Evolutionary conservation across 148 eudicot species (phyloP).

Genomic region (Rhododendron williamsianum): DNA sequence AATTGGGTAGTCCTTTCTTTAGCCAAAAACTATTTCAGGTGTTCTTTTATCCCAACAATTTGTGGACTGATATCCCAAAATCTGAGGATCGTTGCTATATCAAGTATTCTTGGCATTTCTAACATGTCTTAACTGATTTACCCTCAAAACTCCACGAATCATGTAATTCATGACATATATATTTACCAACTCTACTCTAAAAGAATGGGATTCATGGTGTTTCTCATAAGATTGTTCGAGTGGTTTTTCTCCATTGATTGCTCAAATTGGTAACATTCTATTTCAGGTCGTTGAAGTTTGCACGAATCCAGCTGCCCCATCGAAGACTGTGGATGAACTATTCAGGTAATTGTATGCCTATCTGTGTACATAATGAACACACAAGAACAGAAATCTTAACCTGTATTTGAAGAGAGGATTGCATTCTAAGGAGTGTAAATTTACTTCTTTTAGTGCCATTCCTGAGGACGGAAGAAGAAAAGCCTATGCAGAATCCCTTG

Average conservation of each 20-base stretch:
- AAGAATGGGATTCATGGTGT: neutral
- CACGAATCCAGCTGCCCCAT: constrained; percentile 67
- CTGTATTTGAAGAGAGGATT: neutral
- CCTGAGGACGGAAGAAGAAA: constrained; percentile 95
- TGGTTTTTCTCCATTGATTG: neutral
- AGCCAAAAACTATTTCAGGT: neutral
- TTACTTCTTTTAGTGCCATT: constrained; percentile 41
- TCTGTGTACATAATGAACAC: neutral
- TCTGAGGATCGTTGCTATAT: neutral
- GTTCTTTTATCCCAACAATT: neutral
- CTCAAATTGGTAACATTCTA: too few relatives aligned
- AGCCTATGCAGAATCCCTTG: constrained; percentile 65
- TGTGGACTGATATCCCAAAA: neutral
- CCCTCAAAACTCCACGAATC: too few relatives aligned
- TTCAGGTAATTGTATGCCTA: constrained; percentile 53
- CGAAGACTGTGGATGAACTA: constrained; percentile 52
- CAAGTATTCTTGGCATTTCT: too few relatives aligned
- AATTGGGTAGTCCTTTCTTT: neutral
- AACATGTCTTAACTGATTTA: too few relatives aligned
- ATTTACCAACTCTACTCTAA: neutral
- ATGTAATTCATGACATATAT: too few relatives aligned
- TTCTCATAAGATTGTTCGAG: neutral
- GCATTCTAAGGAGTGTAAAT: neutral
- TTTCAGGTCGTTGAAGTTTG: constrained; percentile 71
- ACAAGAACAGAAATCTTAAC: neutral